Evolutionary conservation across 495 filamentous ascomycete genomes (phyloP), one percentile per base, ranked within the genome.

Genomic region (Bacidia rubella): DNA sequence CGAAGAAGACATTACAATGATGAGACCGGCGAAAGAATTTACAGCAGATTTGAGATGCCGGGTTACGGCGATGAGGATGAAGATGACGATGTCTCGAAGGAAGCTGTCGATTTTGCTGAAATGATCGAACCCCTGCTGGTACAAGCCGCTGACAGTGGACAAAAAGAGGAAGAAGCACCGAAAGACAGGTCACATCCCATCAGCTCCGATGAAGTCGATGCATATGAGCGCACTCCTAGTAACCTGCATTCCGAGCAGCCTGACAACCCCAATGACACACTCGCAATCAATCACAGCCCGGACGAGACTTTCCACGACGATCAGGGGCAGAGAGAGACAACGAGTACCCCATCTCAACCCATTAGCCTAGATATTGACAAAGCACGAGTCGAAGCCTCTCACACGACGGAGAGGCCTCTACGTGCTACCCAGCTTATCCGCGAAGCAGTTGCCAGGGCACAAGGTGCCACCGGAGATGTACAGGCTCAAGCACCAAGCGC

Each of bases 21-120:
- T 10, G 69, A 78, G 25, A 76, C 78, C 20, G 81, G 76, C 7
- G 73, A 78, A 25, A 71, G 79, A 41, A 60, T 77, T 9, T 81
- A 82, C 58, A 69, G 69, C 41, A 80, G 76, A 55, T 85, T 86
- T 60, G 83, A 86, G 51, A 79, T 84, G 71, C 78, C 81, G 1
- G 75, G 73, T 2, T 67, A 70, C 35, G 69, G 74, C 4, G 71
- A 78, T 9, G 72, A 72, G 25, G 73, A 77, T 10, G 70, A 67
- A 10, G 59, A 62, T 5, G 69, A 73, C 25, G 73, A 81, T 54
- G 71, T 78, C 57, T 80, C 77, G 4, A 67, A 69, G 19, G 66
- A 74, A 20, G 67, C 73, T 25, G 54, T 79, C 51, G 60, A 65
- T 15, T 80, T 78, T 64, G 63, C 65, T 22, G 76, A 82, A 54